Base-by-base conservation (phyloP, 2,329 filamentous ascomycete genomes). In the Pseudopithomyces maydicus region DNA sequence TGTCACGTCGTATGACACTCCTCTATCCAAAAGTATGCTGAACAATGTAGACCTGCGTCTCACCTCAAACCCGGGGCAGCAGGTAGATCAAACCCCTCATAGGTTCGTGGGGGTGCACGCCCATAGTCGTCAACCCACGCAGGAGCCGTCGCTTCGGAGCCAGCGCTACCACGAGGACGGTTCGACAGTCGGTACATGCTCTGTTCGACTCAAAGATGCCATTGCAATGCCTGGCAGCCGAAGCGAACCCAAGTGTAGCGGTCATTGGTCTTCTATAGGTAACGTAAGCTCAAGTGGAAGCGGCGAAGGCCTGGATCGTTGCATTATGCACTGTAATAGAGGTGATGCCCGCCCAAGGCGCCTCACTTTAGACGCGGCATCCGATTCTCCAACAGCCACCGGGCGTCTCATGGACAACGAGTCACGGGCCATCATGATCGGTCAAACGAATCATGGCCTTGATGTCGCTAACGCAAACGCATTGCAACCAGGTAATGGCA, bases 1-100 rank as follows among this genome's bases (percentile, higher is more conserved):
- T 47, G n/a, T 63, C 59, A 17, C 56, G 57, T 45, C 52, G 17
- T 33, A 20, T 35, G 35, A 43, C 26, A 61, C 58, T 38, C 71
- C 66, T 38, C 71, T 65, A 15, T 74, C 73, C 8, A 72, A 75
- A 32, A 52, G 64, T 22, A 77, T 77, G 73, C 73, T 77, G 50
- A 74, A 74, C 48, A 62, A 72, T 47, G 59, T 70, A 51, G 47
- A 45, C 20, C 19, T 53, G 35, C 55, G 62, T 50, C 55, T 35
- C 26, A 20, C 55, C 48, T 19, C 41, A 58, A 50, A 47, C 43
- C 52, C 46, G 45, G 33, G 20, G 33, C 45, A 43, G 48, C 53
- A 56, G 36, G 51, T 39, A 43, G 53, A 46, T 29, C 52, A 38
- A 39, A 38, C 48, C 39, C 26, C 33, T 55, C 38, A 52, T 43